A percentile compares a stretch with the other conserved stretches of the same genome.
Evolutionary conservation across 371 early-diverging fungal species (phyloP).

Genomic region (Phascolomyces articulosus): DNA sequence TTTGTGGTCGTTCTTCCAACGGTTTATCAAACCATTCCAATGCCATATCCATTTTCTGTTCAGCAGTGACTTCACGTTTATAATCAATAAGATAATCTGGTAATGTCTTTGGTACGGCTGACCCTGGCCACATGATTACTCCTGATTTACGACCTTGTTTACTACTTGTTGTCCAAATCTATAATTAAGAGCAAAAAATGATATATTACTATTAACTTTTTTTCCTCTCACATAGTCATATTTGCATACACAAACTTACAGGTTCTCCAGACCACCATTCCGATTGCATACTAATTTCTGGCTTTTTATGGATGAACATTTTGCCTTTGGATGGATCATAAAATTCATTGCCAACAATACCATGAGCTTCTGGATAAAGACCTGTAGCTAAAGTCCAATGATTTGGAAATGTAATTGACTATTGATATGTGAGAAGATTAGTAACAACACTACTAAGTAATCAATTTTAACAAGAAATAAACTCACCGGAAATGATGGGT

Average conservation of each 20-base stretch:
- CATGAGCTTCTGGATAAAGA: constrained; percentile 89
- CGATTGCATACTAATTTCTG: constrained; percentile 51
- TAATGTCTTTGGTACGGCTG: constrained; percentile 53
- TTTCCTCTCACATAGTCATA: background rate
- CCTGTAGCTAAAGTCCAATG: constrained; percentile 94
- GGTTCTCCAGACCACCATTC: constrained; percentile 94
- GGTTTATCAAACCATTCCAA: constrained; percentile 82
- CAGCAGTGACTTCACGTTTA: constrained; percentile 42
- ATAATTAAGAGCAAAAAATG: constrained; percentile 5
- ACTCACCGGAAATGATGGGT: constrained; percentile 75
- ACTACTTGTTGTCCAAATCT: constrained; percentile 90
- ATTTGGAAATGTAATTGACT: constrained; percentile 90
- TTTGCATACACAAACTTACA: constrained; percentile 33
- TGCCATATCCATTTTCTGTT: constrained; percentile 65
- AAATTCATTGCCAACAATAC: constrained; percentile 91
- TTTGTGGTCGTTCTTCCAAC: constrained; percentile 67
- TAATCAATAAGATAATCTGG: constrained; percentile 76
- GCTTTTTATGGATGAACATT: constrained; percentile 77
- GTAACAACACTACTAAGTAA: background rate
- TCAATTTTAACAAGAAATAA: background rate
- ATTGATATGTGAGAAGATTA: no score
- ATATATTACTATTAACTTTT: background rate
- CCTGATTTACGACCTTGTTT: constrained; percentile 68
- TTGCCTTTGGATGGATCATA: constrained; percentile 76
- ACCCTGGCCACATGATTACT: constrained; percentile 92